A percentile compares a stretch with the other conserved stretches of the same genome.
These are phyloP conservation scores for Catharanthus roseus DNA, from an alignment of 257 asterid genomes.

Conservation along the genomic window DNA sequence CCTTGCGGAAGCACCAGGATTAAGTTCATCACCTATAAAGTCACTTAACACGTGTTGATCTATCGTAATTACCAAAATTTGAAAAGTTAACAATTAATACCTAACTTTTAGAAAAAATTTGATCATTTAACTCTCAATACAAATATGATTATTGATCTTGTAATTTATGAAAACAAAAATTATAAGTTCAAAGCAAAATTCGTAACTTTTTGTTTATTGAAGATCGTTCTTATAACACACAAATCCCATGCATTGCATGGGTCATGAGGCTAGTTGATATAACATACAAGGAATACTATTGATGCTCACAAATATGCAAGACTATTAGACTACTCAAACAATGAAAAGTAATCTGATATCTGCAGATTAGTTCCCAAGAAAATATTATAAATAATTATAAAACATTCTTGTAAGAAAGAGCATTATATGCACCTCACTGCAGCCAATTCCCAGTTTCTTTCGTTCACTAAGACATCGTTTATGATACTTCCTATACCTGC, in stretches of 20 bases:
- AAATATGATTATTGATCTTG: no score
- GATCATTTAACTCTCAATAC: no score
- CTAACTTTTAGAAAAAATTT: no score
- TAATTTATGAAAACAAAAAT: no score
- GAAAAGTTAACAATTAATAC: background rate
- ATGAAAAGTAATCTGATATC: background rate
- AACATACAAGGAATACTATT: no score
- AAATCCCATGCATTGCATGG: no score
- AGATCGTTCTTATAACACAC: no score
- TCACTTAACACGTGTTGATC: background rate
- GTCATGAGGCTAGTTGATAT: no score
- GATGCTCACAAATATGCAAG: background rate
- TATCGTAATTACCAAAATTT: no score
- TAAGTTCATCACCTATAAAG: background rate
- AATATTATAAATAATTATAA: background rate
- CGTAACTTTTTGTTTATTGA: no score
- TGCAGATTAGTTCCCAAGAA: background rate
- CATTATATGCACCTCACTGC: slow-evolving; percentile 66
- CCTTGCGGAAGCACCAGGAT: background rate
- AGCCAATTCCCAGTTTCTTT: slow-evolving; percentile 82
- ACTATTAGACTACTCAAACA: background rate
- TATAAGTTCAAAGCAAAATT: no score
- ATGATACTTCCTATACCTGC: slow-evolving; percentile 73
- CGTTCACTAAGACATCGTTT: slow-evolving; percentile 77
- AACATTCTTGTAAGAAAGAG: slow-evolving; percentile 5